Conservation (phyloP, 1,139 yeast genomes). For the Pichia sp. region DNA sequence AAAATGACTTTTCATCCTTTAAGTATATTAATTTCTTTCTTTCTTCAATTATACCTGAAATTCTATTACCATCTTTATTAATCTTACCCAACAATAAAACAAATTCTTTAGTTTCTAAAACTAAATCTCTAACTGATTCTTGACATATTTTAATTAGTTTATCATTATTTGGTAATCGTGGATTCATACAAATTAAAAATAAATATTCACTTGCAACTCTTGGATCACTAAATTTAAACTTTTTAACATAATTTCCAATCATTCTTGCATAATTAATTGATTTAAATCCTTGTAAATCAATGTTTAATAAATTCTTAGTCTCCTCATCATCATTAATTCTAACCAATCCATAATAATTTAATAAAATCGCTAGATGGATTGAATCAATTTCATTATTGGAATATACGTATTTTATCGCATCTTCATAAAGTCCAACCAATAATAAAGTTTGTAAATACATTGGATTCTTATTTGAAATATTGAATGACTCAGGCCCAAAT, state of each 20-base stretch:
- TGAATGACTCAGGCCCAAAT: conserved; percentile 70
- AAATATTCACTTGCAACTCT: conserved; percentile 86
- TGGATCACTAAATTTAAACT: conserved; percentile 82
- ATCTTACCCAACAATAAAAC: conserved; percentile 74
- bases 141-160: conserved; percentile 57
- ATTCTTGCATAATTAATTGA: conserved; percentile 54
- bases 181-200: conserved; percentile 48
- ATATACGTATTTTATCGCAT: conserved; percentile 69
- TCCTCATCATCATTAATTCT: conserved; percentile 35
- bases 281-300: conserved; percentile 34
- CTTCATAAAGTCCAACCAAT: conserved; percentile 74
- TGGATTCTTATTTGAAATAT: conserved; percentile 58
- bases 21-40: conserved; percentile 65
- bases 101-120: conserved; percentile 82
- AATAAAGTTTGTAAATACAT: conserved; percentile 71
- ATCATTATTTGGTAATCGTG: conserved; percentile 19
- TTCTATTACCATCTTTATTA: conserved; percentile 65
- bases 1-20: conserved; percentile 44
- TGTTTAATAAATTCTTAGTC: conserved; percentile 29
- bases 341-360: conserved; percentile 69
- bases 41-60: conserved; percentile 80
- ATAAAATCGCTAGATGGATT: conserved; percentile 81
- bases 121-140: conserved; percentile 77
- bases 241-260: conserved; percentile 67
- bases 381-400: conserved; percentile 73